Evolutionary conservation across 352 stramenopile species (phyloP).

Genomic region (Pythium periplocum): DNA sequence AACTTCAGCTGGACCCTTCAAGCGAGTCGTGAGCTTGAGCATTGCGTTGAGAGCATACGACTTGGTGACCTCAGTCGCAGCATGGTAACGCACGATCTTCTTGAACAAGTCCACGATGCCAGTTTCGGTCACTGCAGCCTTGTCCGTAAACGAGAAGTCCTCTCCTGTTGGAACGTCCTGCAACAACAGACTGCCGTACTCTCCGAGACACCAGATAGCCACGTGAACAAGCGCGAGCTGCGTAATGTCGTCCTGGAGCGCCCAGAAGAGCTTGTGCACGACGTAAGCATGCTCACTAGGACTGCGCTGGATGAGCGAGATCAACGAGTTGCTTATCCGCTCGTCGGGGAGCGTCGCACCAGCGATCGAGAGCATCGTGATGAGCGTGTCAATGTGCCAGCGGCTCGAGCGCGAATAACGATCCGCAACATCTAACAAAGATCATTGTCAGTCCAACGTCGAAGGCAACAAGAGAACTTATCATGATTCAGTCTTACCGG

Average conservation of each 20-base stretch:
- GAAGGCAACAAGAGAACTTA: background rate
- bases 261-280: slow-evolving; percentile 96
- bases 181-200: slow-evolving; percentile 94
- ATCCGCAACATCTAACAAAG: slow-evolving; percentile 64
- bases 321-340: slow-evolving; percentile 93
- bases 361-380: slow-evolving; percentile 98
- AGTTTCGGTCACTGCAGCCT: slow-evolving; percentile 59
- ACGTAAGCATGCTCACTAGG: slow-evolving; percentile 90
- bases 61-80: slow-evolving; percentile 74
- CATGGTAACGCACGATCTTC: slow-evolving; percentile 81
- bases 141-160: slow-evolving; percentile 53
- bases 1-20: slow-evolving; percentile 64
- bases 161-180: slow-evolving; percentile 49
- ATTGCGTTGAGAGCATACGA: slow-evolving; percentile 87
- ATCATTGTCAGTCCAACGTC: background rate
- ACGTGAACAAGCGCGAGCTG: slow-evolving; percentile 96
- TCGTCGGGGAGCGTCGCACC: slow-evolving; percentile 90
- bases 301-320: slow-evolving; percentile 94
- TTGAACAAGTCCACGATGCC: slow-evolving; percentile 66
- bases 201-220: slow-evolving; percentile 97
- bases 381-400: slow-evolving; percentile 97
- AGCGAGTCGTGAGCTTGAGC: slow-evolving; percentile 94
- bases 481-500: slow-evolving; percentile 45
- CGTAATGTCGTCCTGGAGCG: slow-evolving; percentile 92
- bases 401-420: slow-evolving; percentile 76